Base-by-base conservation (phyloP, 2,329 filamentous ascomycete genomes). In the Gnomoniopsis smithogilvyi region DNA sequence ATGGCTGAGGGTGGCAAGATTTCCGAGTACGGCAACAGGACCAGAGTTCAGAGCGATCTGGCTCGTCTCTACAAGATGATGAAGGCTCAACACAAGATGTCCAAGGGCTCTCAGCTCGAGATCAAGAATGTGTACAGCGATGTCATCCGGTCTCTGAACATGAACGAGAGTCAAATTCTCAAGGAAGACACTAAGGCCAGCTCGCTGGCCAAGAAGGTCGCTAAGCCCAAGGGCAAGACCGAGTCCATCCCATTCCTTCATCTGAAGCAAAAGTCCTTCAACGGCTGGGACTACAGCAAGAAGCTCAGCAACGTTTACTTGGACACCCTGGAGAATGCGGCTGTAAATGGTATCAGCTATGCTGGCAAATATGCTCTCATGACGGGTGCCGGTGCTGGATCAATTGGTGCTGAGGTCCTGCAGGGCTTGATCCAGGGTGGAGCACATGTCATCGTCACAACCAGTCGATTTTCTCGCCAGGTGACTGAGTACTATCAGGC, bases 281-380 rank as follows among this genome's bases (percentile, higher is more conserved):
- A 96, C 69, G 94, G 94, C 62, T 99, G 95, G 95, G 93, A 98
- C 71, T 99, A 98, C 81, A 98, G 92, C 86, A 99, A 98, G 84
- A 97, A 96, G 80, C 85, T 99, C 59, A 98, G 95, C 24, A 90
- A 91, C 59, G 76, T 93, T 67, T 99, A 99, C 73, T 85, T 99
- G 36, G 92, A 97, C 72, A 92, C 92, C 63, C 78, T 99, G 34
- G 93, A 96, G 78, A 85, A 93, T 64, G 92, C 93, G 65, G 95
- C 95, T 64, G 90, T 87, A 69, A 82, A 86, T 58, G 95, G 95
- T 73, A 87, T 99, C 61, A 95, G 88, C 50, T 99, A 96, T 80
- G 85, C 92, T 72, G 92, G 90, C 77, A 98, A 97, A 82, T 91
- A 98, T 70, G 94, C 90, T 51, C 85, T 99, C 66, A 99, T 99